Base-by-base conservation (phyloP, 2,329 filamentous ascomycete species). In the Orbilia quercus region DNA sequence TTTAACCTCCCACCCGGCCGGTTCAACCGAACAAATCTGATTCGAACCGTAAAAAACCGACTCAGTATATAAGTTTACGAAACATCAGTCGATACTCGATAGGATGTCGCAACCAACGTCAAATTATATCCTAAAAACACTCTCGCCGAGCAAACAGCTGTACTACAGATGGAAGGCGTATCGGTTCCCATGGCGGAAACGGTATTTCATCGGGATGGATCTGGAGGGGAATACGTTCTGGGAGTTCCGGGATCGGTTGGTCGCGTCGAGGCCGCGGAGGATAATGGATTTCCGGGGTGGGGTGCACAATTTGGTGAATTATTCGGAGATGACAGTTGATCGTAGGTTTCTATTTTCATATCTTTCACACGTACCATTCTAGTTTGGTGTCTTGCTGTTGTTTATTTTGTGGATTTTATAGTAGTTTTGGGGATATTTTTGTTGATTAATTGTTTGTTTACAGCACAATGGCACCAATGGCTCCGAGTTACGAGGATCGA, bases 161-260 rank as follows among this genome's bases (percentile, higher is more conserved):
- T 73, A 59, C 31, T 65, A 66, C 20, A 53, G 48, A 11, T 73
- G 69, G 69, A 73, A 60, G 45, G 40, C 69, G n/a, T 20, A 66
- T 3, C 45, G 69, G 18, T 36, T 73, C 12, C 69, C 69, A 22
- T 73, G 69, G 69, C 60, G 69, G 16, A 40, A 45, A 20, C 54
- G 69, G 23, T 73, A 73, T 22, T 73, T 73, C n/a, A 60, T 73
- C 31, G 69, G 88, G 75, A 83, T 85, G 77, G 88, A 90, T 78
- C 86, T 89, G 67, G 78, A 86, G 22, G 87, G 87, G 63, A 89
- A 90, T 81, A 89, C 88, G 2, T 90, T 85, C 82, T 90, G 88
- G 87, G 86, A 89, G 77, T 89, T 90, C 80, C 84, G 83, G 69
- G 84, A 88, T 75, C 45, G 57, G 0, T 44, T 75, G 28, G 58